These are phyloP conservation scores for Glomus cerebriforme DNA, from an alignment of 192 early-diverging fungal genomes.

Conservation along the genomic window DNA sequence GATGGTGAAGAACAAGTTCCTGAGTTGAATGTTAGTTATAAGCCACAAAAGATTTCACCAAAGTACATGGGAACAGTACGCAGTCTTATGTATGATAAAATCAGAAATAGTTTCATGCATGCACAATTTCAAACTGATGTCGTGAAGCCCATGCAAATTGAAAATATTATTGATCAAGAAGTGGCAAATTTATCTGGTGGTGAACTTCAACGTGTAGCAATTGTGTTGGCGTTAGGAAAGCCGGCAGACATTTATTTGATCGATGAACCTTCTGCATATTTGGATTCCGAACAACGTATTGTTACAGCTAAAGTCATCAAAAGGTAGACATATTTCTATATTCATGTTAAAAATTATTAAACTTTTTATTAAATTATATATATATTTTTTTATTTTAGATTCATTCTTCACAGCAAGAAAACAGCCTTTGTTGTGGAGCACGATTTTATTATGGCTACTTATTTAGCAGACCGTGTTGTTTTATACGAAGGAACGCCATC, in stretches of 20 bases:
- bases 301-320: constrained; percentile 99
- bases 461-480: constrained; percentile 94
- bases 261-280: constrained; percentile 96
- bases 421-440: constrained; percentile 99
- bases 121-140: constrained; percentile 98
- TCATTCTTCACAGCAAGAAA: constrained; percentile 94
- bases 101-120: constrained; percentile 81
- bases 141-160: constrained; percentile 90
- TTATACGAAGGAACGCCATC: constrained; percentile 94
- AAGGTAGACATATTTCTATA: constrained; percentile 40
- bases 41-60: constrained; percentile 98
- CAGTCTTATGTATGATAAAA: constrained; percentile 87
- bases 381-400: constrained; percentile 37
- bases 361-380: background rate
- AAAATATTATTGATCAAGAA: constrained; percentile 90
- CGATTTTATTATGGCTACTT: constrained; percentile 99
- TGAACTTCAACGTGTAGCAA: constrained; percentile 99
- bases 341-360: background rate
- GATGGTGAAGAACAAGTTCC: constrained; percentile 81
- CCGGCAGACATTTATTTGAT: constrained; percentile 97
- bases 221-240: constrained; percentile 84
- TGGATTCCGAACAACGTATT: constrained; percentile 99
- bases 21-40: constrained; percentile 88
- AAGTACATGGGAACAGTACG: constrained; percentile 93
- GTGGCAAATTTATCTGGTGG: constrained; percentile 89